A percentile compares a stretch with the other conserved stretches of the same genome.
phyloP scores from a whole-genome alignment of 768 basidiomycete species.

The Kwoniella sp. region DNA sequence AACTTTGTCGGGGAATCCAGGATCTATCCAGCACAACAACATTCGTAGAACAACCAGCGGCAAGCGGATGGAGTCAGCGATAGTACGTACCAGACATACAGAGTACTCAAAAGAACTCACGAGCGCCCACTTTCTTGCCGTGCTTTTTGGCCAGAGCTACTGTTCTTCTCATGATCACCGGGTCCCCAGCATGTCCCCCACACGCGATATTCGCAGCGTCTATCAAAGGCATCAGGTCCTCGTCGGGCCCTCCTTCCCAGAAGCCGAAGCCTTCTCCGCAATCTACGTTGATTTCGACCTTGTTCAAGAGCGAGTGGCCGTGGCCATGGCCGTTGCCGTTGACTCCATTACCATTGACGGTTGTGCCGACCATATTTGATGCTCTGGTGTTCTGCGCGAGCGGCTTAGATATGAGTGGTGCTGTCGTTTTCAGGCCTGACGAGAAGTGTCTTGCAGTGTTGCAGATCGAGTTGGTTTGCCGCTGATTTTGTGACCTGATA shows the following conservation, averaged over 20 bases:
- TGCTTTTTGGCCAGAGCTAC: conserved; percentile 64
- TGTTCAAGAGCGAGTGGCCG: not conserved
- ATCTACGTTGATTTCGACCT: conserved; percentile 44
- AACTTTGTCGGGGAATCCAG: conserved; percentile 66
- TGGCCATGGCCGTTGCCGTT: not conserved
- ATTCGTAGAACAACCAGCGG: no score
- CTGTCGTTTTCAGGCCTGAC: not conserved
- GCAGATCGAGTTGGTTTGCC: no score
- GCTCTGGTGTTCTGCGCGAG: not conserved
- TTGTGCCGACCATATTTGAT: conserved; percentile 13
- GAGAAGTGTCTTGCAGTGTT: not conserved
- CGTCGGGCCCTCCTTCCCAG: conserved; percentile 39
- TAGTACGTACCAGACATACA: no score
- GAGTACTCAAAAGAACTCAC: no score
- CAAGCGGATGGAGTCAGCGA: no score
- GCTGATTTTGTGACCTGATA: no score
- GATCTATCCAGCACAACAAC: conserved; percentile 54
- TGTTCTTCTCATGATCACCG: conserved; percentile 68
- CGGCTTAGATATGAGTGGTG: not conserved
- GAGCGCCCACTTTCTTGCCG: conserved; percentile 66
- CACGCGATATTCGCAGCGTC: conserved; percentile 69
- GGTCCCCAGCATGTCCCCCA: conserved; percentile 70
- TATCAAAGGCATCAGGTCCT: conserved; percentile 55
- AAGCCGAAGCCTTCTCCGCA: conserved; percentile 39
- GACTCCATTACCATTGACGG: not conserved